A percentile compares a stretch with the other conserved stretches of the same genome.
phyloP scores from a whole-genome alignment of 208 protist species.

The Leishmania amazonensis region DNA sequence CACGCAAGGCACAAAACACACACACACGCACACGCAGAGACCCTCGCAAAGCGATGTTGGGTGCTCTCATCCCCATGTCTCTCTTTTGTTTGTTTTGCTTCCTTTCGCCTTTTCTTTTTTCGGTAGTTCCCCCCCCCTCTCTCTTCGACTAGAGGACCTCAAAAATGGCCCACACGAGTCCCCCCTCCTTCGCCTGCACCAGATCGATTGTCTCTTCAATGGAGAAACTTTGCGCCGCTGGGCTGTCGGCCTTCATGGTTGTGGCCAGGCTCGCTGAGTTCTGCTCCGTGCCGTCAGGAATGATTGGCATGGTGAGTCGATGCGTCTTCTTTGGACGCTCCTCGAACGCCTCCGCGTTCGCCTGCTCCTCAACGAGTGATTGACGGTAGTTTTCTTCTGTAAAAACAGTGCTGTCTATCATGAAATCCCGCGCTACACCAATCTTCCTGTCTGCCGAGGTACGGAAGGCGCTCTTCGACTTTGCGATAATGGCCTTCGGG shows the following conservation, averaged over 20 bases:
- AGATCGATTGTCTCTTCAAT: constrained; percentile 63
- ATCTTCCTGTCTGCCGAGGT: constrained; percentile 7
- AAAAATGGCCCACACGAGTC: constrained; percentile 81
- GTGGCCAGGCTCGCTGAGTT: constrained; percentile 19
- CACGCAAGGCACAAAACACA: background rate
- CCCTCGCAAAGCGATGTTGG: too few species aligned
- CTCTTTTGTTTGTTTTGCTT: background rate
- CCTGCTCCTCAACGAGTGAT: constrained; percentile 44
- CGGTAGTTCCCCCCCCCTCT: background rate
- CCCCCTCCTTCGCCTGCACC: constrained; percentile 55
- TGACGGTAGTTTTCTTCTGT: constrained; percentile 57
- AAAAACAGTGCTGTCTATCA: constrained; percentile 37
- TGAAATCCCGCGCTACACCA: constrained; percentile 4
- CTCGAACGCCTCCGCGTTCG: constrained; percentile 6
- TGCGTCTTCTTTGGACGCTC: constrained; percentile 1
- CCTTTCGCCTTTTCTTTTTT: background rate
- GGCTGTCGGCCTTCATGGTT: constrained; percentile 1
- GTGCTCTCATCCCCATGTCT: background rate
- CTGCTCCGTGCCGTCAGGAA: constrained; percentile 33
- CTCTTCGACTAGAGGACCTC: constrained; percentile 36
- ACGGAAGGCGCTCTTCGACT: constrained; percentile 69
- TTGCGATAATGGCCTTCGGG: constrained; percentile 69
- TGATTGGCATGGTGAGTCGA: constrained; percentile 7
- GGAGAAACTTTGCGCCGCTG: constrained; percentile 35
- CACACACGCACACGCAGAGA: background rate